These are phyloP conservation scores for Camellia japonica DNA, from an alignment of 148 eudicot genomes.

Conservation along the genomic window DNA sequence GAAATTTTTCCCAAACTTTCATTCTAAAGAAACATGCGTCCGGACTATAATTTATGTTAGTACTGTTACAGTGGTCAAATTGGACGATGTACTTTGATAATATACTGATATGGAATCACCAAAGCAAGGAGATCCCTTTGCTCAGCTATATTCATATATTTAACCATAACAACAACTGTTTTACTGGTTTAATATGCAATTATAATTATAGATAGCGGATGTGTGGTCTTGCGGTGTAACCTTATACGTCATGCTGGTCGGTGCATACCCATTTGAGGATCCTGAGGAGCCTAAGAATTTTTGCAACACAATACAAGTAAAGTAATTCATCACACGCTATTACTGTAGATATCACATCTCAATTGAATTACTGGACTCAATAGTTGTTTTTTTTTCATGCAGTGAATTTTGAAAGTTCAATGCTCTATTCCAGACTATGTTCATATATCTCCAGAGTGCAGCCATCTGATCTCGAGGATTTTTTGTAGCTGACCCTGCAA, in stretches of 20 bases:
- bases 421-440: conserved; percentile 90
- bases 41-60: too few species aligned
- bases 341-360: background rate
- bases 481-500: conserved; percentile 79
- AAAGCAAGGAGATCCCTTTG: too few species aligned
- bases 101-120: too few species aligned
- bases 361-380: background rate
- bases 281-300: conserved; percentile 91
- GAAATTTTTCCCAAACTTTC: too few species aligned
- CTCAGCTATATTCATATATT: too few species aligned
- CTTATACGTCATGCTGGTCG: conserved; percentile 87
- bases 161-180: too few species aligned
- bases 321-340: conserved; percentile 18
- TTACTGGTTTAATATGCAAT: too few species aligned
- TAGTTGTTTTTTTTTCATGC: conserved; percentile 32
- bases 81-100: too few species aligned
- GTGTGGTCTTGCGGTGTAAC: conserved; percentile 21
- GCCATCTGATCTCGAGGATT: conserved; percentile 83
- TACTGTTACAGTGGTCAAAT: too few species aligned
- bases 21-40: too few species aligned
- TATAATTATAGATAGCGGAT: too few species aligned
- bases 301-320: conserved; percentile 75
- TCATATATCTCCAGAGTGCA: conserved; percentile 86
- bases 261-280: conserved; percentile 94
- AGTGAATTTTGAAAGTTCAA: conserved; percentile 89